A percentile compares a stretch with the other conserved stretches of the same genome.
Evolutionary conservation across 148 eudicot genomes (phyloP).

Genomic region (Fagopyrum homotropicum): DNA sequence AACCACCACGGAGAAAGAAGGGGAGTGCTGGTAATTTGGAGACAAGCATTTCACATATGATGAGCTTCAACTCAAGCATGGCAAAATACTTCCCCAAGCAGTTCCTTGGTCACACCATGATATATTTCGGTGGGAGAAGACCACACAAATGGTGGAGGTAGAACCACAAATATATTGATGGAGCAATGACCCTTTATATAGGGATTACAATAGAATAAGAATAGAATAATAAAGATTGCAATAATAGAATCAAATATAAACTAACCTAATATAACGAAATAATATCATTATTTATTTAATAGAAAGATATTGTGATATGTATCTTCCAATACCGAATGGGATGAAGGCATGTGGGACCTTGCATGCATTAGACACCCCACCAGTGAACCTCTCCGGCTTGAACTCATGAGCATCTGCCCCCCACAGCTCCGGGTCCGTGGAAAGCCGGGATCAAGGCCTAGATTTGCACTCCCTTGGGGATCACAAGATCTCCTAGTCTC

Average conservation of each 20-base stretch:
- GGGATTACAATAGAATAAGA: too few species aligned
- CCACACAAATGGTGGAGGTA: too few species aligned
- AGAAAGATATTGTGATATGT: too few species aligned
- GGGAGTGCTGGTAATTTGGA: slow-evolving; percentile 58
- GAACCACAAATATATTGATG: too few species aligned
- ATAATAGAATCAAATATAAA: too few species aligned
- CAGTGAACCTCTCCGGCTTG: slow-evolving; percentile 62
- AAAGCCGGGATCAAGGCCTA: slow-evolving; percentile 83
- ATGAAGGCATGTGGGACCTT: slow-evolving; percentile 67
- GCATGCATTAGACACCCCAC: slow-evolving; percentile 63
- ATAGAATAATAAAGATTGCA: too few species aligned
- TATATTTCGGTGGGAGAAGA: too few species aligned
- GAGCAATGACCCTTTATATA: too few species aligned
- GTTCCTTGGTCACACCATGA: slow-evolving; percentile 53
- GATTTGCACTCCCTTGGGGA: slow-evolving; percentile 76
- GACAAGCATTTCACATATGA: slow-evolving; percentile 48
- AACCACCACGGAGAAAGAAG: slow-evolving; percentile 72
- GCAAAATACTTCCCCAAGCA: slow-evolving; percentile 79
- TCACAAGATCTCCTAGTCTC: slow-evolving; percentile 39
- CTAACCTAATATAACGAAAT: too few species aligned
- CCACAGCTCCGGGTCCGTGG: slow-evolving; percentile 63
- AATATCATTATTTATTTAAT: too few species aligned
- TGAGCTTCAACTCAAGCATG: slow-evolving; percentile 55
- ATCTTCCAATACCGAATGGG: too few species aligned
- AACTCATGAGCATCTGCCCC: slow-evolving; percentile 62